Evolutionary conservation across 108 stramenopile species (phyloP), one percentile per base, ranked within the genome.

Genomic region (Ochromonas danica): DNA sequence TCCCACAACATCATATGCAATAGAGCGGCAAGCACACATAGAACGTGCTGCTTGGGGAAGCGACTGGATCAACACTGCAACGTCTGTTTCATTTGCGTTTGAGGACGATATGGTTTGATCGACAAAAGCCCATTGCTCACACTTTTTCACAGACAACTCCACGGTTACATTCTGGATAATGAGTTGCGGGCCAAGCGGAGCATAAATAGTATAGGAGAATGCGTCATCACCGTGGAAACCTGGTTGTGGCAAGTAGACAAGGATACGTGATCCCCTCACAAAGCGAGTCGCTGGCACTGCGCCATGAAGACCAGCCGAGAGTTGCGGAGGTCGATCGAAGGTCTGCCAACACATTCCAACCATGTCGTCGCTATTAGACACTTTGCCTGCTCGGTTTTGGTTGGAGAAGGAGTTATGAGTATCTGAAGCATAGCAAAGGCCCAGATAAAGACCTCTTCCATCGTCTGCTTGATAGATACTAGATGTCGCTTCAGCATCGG

Each of bases 121-220:
- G n/a, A n/a, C n/a, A n/a, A n/a, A n/a, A n/a, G n/a, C n/a, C n/a
- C n/a, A n/a, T n/a, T n/a, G n/a, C n/a, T n/a, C n/a, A n/a, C n/a
- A n/a, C n/a, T n/a, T n/a, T n/a, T n/a, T n/a, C n/a, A n/a, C n/a
- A n/a, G n/a, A n/a, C n/a, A n/a, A n/a, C n/a, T n/a, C n/a, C n/a
- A n/a, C n/a, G n/a, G n/a, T n/a, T n/a, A n/a, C n/a, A n/a, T n/a
- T n/a, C n/a, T n/a, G n/a, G n/a, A n/a, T n/a, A n/a, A n/a, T n/a
- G n/a, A n/a, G n/a, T n/a, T n/a, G n/a, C n/a, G n/a, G n/a, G n/a
- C n/a, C n/a, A n/a, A n/a, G n/a, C n/a, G n/a, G n/a, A 51, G 6
- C 72, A 41, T 75, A 42, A 27, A 36, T 75, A 28, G 31, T 33
- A 36, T 75, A 75, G 6, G 72, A 35, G 51, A 75, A 75, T 6